Conservation (phyloP, 78 protist species). For the Dictyostelium intermedium region DNA sequence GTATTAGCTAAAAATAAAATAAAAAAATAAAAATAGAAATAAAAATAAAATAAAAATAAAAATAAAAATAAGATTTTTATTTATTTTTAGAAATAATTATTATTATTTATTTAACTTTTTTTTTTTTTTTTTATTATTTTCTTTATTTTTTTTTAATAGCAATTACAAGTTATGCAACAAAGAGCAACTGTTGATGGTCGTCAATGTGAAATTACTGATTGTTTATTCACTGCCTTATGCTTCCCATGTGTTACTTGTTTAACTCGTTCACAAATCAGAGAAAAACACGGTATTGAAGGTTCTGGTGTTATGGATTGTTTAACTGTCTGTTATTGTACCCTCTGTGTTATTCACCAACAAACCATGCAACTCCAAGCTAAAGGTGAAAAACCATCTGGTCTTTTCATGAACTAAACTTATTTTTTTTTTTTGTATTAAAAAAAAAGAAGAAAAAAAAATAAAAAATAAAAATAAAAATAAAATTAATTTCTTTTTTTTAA, state of each 20-base stretch:
- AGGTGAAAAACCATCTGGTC: slow-evolving; percentile 75
- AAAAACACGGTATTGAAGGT: slow-evolving; percentile 71
- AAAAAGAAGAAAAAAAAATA: too few relatives aligned
- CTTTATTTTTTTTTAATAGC: too few relatives aligned
- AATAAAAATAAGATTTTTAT: too few relatives aligned
- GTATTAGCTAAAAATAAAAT: too few relatives aligned
- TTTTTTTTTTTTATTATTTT: too few relatives aligned
- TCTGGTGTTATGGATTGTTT: slow-evolving; percentile 26
- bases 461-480: too few relatives aligned
- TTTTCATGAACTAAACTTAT: slow-evolving; percentile 32
- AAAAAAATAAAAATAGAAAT: too few relatives aligned
- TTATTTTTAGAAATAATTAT: too few relatives aligned
- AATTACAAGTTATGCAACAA: slow-evolving; percentile 38
- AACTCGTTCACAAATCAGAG: slow-evolving; percentile 10
- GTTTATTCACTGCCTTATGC: slow-evolving; percentile 5
- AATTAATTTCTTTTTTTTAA: too few relatives aligned
- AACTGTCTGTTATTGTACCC: slow-evolving; percentile 36
- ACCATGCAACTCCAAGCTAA: slow-evolving; percentile 55
- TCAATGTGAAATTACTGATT: slow-evolving; percentile 30
- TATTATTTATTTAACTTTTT: too few relatives aligned
- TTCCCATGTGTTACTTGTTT: slow-evolving; percentile 57
- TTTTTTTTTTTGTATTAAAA: too few relatives aligned
- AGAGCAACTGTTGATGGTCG: slow-evolving; percentile 75
- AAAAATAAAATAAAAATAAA: too few relatives aligned
- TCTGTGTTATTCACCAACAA: slow-evolving; percentile 48